These are phyloP conservation scores for Coniochaeta sp. DNA, from an alignment of 2,329 filamentous ascomycete genomes.

Conservation along the genomic window DNA sequence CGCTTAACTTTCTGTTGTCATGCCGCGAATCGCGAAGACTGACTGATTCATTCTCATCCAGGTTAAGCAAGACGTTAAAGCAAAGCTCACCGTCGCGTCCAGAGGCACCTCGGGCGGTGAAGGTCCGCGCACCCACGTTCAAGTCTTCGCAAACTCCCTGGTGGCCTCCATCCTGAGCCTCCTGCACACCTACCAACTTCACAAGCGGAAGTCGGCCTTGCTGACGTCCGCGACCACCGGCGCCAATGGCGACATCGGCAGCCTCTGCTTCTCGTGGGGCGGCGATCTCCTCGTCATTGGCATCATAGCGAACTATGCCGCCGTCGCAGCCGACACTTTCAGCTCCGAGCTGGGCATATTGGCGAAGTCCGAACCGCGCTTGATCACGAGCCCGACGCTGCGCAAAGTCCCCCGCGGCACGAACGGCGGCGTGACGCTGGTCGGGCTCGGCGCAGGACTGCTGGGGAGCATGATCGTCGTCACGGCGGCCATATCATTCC, in stretches of 20 bases:
- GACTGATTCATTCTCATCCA: constrained; percentile 23
- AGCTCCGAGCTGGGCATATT: constrained; percentile 93
- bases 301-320: constrained; percentile 78
- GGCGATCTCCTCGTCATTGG: constrained; percentile 58
- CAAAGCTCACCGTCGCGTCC: constrained; percentile 69
- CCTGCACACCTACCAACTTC: constrained; percentile 54
- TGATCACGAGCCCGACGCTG: constrained; percentile 75
- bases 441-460: constrained; percentile 67
- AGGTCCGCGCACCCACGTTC: constrained; percentile 73
- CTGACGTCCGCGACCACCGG: constrained; percentile 20
- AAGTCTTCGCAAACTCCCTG: constrained; percentile 83
- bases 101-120: constrained; percentile 70
- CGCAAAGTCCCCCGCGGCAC: constrained; percentile 81
- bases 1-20: no score
- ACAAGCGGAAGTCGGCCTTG: constrained; percentile 34
- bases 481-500: constrained; percentile 54
- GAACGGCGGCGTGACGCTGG: constrained; percentile 80
- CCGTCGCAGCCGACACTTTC: constrained; percentile 88
- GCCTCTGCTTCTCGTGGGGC: constrained; percentile 51
- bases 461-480: constrained; percentile 68
- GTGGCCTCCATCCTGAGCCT: constrained; percentile 61
- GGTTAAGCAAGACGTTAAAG: constrained; percentile 84
- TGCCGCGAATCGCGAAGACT: constrained; percentile 7
- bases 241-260: constrained; percentile 22
- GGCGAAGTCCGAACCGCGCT: constrained; percentile 63